phyloP scores from a whole-genome alignment of 2,329 filamentous ascomycete species.

The Torrubiellomyces zombiae region DNA sequence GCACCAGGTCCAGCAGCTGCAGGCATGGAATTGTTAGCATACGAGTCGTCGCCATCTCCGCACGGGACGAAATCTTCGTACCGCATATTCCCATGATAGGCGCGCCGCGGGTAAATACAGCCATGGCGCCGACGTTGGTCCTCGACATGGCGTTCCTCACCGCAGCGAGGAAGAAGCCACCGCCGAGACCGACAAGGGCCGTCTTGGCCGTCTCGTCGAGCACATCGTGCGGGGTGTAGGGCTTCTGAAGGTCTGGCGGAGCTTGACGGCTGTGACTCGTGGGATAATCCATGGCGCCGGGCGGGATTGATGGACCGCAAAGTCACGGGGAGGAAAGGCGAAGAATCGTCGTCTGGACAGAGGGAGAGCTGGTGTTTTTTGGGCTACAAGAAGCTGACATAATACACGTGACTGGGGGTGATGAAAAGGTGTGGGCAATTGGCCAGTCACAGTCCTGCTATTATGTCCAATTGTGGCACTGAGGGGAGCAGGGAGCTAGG shows the following conservation, averaged over 20 bases:
- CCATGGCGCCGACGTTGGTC: slow-evolving; percentile 65
- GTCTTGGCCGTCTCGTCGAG: slow-evolving; percentile 49
- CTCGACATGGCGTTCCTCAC: slow-evolving; percentile 77
- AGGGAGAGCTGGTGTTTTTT: slow-evolving; percentile 4
- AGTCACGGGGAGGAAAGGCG: slow-evolving; percentile 6
- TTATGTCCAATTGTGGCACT: too few relatives aligned
- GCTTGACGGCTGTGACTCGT: slow-evolving; percentile 11
- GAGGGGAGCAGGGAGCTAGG: too few relatives aligned
- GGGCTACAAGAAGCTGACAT: too few relatives aligned
- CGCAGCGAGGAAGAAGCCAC: slow-evolving; percentile 57
- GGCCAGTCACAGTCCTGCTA: too few relatives aligned
- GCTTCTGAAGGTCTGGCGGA: slow-evolving; percentile 9
- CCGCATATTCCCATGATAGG: slow-evolving; percentile 43
- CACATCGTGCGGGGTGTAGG: slow-evolving; percentile 61
- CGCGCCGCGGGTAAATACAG: slow-evolving; percentile 66
- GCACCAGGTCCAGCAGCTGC: slow-evolving; percentile 45
- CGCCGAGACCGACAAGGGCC: slow-evolving; percentile 44
- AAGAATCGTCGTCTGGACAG: slow-evolving; percentile 5
- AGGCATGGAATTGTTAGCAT: slow-evolving; percentile 10
- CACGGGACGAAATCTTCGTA: slow-evolving; percentile 8
- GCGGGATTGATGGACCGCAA: slow-evolving; percentile 1
- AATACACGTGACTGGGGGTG: too few relatives aligned
- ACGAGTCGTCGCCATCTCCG: slow-evolving; percentile 1
- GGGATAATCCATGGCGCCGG: slow-evolving; percentile 17
- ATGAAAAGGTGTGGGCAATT: too few relatives aligned